Evolutionary conservation across 192 early-diverging fungal species (phyloP).

Genomic region (Gigaspora rosea): DNA sequence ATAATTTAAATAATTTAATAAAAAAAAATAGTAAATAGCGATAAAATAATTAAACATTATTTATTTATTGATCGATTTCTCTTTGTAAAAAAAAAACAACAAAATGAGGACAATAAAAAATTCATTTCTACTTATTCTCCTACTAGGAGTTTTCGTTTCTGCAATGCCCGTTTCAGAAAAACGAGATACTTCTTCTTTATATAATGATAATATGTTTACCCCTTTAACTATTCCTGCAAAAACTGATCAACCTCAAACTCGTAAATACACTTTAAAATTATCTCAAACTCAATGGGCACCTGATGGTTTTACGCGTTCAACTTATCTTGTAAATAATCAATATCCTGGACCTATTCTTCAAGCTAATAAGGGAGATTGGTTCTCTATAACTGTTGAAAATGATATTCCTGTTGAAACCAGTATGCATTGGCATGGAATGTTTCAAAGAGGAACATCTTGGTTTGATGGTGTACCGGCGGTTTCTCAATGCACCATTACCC

Average conservation of each 20-base stretch:
- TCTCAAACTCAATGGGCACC: not conserved
- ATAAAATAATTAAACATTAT: too few species aligned
- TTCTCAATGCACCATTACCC: conserved; percentile 52
- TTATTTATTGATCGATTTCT: too few species aligned
- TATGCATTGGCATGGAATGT: conserved; percentile 75
- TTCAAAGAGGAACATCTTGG: conserved; percentile 5
- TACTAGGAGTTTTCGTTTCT: too few species aligned
- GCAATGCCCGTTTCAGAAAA: too few species aligned
- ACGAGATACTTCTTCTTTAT: too few species aligned
- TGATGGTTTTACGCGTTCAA: not conserved
- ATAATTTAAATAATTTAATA: too few species aligned
- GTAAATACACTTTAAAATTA: not conserved
- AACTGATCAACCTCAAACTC: not conserved
- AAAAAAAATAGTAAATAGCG: too few species aligned
- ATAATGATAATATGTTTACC: too few species aligned
- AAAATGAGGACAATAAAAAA: too few species aligned
- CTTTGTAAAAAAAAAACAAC: too few species aligned
- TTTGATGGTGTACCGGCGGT: not conserved
- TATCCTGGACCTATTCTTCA: not conserved
- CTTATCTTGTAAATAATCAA: not conserved
- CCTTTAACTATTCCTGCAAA: too few species aligned
- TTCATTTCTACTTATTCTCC: too few species aligned
- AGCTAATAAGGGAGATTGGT: not conserved
- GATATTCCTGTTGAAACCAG: not conserved
- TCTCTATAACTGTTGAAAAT: not conserved